Base-by-base conservation (phyloP, 495 filamentous ascomycete species). In the Xylona heveae region DNA sequence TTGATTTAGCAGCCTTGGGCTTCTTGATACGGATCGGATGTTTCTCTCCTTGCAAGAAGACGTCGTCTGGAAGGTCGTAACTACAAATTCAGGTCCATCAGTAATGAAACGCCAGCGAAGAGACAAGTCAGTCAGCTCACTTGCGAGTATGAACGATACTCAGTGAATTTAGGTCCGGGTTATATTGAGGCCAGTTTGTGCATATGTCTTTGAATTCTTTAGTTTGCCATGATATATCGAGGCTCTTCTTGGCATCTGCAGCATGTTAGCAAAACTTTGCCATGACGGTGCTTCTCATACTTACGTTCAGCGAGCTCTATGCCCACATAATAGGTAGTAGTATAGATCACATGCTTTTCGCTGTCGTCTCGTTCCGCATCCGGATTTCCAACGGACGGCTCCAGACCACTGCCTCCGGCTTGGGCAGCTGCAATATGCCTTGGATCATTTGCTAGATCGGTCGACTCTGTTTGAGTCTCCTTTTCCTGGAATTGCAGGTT, bases 261-360 rank as follows among this genome's bases (percentile, higher is more conserved):
- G 29, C 42, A 19, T 37, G 34, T 18, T 17, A 28, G 38, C 20
- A 33, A 24, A 55, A 46, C 44, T 44, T 35, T 44, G 49, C 24
- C 54, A 49, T 8, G 53, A 33, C 16, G 35, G 19, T 30, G 24
- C n/a, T 17, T 28, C 25, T 28, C 19, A 34, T 9, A 68, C 59
- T 48, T 53, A 75, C 73, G 69, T 54, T 69, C 61, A 20, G 57
- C 49, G 30, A 80, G 50, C 40, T 84, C 76, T 24, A 92, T 54
- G 18, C 83, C 83, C 42, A 93, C 72, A 45, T 91, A 93, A 39
- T 78, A 81, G 8, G 81, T 90, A 19, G 76, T 81, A 0, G 81
- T 91, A 44, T 77, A 85, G 12, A 90, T 66, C 34, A 57, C 73
- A 18, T 50, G 48, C 19, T 38, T 44, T 12, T 53, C 46, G 14